Evolutionary conservation across 257 asterid genomes (phyloP), one percentile per base, ranked within the genome.

Genomic region (Rhazya stricta): DNA sequence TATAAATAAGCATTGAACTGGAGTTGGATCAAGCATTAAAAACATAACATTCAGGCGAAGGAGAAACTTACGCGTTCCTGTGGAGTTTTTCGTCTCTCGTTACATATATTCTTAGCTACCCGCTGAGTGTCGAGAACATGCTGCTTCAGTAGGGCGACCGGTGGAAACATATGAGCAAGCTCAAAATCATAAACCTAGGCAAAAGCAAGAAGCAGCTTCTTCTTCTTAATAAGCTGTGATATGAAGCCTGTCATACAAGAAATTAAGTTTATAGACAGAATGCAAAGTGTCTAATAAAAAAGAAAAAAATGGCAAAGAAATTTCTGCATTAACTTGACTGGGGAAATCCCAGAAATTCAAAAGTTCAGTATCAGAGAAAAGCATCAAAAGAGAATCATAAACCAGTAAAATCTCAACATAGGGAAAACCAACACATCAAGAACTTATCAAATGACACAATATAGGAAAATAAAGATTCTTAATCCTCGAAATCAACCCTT

Each of bases 151-250:
- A 75, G 37, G 13, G 53, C 73, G 5, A 36, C 79, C 0, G 67
- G 79, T 21, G 79, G 79, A 51, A 75, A 75, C 54, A 13, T 48
- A 16, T 75, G 45, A 37, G 51, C 56, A 67, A 75, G 79, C 48
- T 51, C 27, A 67, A 65, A 51, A 21, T 45, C 74, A 67, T 75
- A 37, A 29, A 75, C 71, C 29, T 75, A 67, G 10, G 50, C 48
- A 66, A 75, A 46, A 3, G 79, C 73, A 68, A 32, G 57, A 39
- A 75, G 79, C 53, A 39, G 48, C 53, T 50, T 54, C 36, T 66
- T 66, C 54, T 42, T 66, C 72, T 2, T 27, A 63, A 75, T 66
- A 23, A 67, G 73, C 32, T 75, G 25, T 3, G 21, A n/a, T 9
- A 75, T 36, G 27, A 66, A 25, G 34, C 27, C 79, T 75, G 73